Conservation (phyloP, 306 rosid genomes). For the Arachis stenosperma region DNA sequence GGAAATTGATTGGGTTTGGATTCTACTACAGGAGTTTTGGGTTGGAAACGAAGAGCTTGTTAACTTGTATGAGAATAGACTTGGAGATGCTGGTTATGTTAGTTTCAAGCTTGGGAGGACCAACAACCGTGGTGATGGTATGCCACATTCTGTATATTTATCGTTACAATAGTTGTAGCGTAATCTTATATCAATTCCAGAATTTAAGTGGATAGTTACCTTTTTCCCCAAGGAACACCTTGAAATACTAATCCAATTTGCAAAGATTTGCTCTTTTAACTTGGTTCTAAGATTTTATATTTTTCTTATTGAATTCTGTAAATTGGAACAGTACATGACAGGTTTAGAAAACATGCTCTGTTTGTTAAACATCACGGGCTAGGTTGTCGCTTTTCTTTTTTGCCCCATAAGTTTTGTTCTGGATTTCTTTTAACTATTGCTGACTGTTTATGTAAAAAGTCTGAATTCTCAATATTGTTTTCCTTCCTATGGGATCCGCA, state of each 20-base stretch:
- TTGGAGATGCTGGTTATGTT: constrained; percentile 75
- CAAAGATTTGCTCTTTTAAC: constrained; percentile 3
- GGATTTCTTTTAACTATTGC: neutral
- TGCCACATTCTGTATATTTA: constrained; percentile 18
- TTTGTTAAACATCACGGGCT: no score
- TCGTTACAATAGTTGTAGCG: neutral
- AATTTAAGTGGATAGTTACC: neutral
- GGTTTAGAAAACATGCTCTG: constrained; percentile 3
- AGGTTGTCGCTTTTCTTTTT: neutral
- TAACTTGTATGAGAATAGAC: constrained; percentile 70
- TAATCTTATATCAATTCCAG: neutral
- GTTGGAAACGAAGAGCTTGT: constrained; percentile 88
- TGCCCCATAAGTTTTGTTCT: constrained; percentile 6
- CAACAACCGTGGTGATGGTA: constrained; percentile 98
- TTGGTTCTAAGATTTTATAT: neutral
- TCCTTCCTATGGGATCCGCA: constrained; percentile 27
- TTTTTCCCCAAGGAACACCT: neutral
- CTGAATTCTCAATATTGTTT: constrained; percentile 31
- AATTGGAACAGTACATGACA: neutral
- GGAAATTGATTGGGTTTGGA: neutral
- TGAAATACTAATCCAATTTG: neutral
- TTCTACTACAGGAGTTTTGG: constrained; percentile 73
- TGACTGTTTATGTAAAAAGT: constrained; percentile 18
- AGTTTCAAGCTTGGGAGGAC: constrained; percentile 89
- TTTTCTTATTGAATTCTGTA: neutral